These are phyloP conservation scores for Termitomyces sp. DNA, from an alignment of 768 basidiomycete species.

Conservation along the genomic window DNA sequence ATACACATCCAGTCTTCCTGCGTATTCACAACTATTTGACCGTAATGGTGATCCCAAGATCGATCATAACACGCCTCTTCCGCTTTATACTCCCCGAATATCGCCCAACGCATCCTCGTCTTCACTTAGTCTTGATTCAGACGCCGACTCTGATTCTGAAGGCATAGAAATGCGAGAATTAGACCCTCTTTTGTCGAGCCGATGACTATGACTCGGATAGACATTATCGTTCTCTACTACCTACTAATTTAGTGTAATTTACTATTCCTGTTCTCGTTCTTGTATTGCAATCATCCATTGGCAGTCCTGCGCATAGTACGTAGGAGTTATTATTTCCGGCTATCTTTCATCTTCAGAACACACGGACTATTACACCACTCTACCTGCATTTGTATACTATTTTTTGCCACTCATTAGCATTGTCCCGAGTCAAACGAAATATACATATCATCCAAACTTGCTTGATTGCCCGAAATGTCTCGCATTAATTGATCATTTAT, in stretches of 20 bases:
- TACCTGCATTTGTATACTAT: background rate
- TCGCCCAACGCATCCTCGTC: constrained; percentile 5
- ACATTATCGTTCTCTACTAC: background rate
- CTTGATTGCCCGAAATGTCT: background rate
- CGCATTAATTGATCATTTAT: background rate
- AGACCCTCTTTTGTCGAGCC: constrained; percentile 1
- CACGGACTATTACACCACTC: background rate
- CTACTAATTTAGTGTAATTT: background rate
- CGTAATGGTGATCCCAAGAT: constrained; percentile 69
- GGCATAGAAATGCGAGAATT: constrained; percentile 1
- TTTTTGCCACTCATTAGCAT: background rate
- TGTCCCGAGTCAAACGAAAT: background rate
- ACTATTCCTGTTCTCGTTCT: background rate
- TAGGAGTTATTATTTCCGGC: background rate
- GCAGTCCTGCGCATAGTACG: background rate
- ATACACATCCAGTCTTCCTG: constrained; percentile 44
- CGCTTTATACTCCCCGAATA: constrained; percentile 51
- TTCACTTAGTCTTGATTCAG: background rate
- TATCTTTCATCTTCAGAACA: background rate
- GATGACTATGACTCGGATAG: constrained; percentile 3
- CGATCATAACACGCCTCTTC: constrained; percentile 61
- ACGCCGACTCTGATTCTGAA: background rate
- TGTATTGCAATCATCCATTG: background rate
- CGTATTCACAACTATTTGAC: constrained; percentile 78
- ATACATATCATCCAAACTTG: background rate